Conservation (phyloP, 371 early-diverging fungal species). For the Mortierella sp. region DNA sequence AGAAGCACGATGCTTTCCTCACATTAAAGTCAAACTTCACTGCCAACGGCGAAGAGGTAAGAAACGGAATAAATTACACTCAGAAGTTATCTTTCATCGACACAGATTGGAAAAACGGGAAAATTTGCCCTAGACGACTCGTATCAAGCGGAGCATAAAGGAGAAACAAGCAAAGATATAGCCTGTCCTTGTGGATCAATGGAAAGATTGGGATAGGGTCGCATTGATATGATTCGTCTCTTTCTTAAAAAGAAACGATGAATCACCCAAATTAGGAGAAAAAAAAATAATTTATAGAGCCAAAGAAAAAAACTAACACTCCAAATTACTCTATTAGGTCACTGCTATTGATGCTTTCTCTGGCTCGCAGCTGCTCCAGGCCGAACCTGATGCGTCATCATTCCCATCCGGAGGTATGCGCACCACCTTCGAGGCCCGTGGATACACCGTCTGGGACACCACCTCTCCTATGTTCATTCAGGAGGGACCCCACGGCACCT, state of each 20-base stretch:
- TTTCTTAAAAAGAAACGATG: constrained; percentile 1
- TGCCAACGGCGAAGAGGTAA: constrained; percentile 84
- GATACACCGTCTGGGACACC: constrained; percentile 99
- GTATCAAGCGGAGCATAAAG: neutral
- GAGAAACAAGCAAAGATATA: neutral
- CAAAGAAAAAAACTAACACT: neutral
- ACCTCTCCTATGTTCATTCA: constrained; percentile 96
- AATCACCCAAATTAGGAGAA: constrained; percentile 63
- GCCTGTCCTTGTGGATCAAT: neutral
- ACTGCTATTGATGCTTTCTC: constrained; percentile 94
- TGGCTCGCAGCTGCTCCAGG: constrained; percentile 96
- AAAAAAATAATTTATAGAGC: neutral
- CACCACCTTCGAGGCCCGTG: constrained; percentile 98
- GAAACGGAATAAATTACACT: constrained; percentile 88
- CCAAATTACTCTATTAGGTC: constrained; percentile 57
- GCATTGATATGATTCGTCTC: constrained; percentile 6
- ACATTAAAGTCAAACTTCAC: constrained; percentile 81
- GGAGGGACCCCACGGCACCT: constrained; percentile 92
- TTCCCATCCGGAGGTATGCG: constrained; percentile 99
- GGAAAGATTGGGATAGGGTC: constrained; percentile 6
- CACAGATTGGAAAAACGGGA: neutral
- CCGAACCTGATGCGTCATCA: constrained; percentile 98
- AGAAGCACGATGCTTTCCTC: constrained; percentile 98
- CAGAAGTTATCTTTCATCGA: neutral
- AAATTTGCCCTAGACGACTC: neutral